Conservation (phyloP, 2,329 filamentous ascomycete species). For the Aspergillus quadrilineatus region DNA sequence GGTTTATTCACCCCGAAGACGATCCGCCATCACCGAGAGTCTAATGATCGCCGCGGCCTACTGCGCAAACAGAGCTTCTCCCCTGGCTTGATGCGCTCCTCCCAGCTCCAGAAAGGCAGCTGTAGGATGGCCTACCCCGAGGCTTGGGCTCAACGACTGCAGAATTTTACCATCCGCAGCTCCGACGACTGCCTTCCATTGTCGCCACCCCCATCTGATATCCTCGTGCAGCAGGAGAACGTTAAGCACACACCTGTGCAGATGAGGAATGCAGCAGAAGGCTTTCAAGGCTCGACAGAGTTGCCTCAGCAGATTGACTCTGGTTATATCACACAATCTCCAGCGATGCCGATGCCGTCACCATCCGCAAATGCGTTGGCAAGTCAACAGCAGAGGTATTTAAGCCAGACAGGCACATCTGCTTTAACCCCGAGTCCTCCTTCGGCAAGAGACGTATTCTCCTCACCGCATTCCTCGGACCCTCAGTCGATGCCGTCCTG, state of each 20-base stretch:
- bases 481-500: slow-evolving; percentile 42
- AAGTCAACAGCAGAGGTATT: slow-evolving; percentile 35
- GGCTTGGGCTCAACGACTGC: slow-evolving; percentile 55
- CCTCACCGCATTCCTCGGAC: slow-evolving; percentile 41
- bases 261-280: slow-evolving; percentile 41
- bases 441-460: slow-evolving; percentile 40
- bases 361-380: slow-evolving; percentile 30
- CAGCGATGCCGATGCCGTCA: slow-evolving; percentile 36
- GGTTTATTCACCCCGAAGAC: slow-evolving; percentile 40
- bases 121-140: slow-evolving; percentile 43
- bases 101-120: slow-evolving; percentile 44
- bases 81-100: slow-evolving; percentile 57
- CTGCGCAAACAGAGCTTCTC: slow-evolving; percentile 46
- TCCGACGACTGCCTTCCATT: slow-evolving; percentile 44
- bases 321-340: slow-evolving; percentile 34
- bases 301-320: slow-evolving; percentile 35
- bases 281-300: slow-evolving; percentile 28
- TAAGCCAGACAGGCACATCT: slow-evolving; percentile 31
- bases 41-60: slow-evolving; percentile 39
- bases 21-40: slow-evolving; percentile 40
- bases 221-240: slow-evolving; percentile 41
- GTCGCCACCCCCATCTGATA: slow-evolving; percentile 49
- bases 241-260: slow-evolving; percentile 30
- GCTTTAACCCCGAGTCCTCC: slow-evolving; percentile 36
- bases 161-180: slow-evolving; percentile 53